phyloP scores from a whole-genome alignment of 176 grass and related monocot species.

The Microstegium vimineum region DNA sequence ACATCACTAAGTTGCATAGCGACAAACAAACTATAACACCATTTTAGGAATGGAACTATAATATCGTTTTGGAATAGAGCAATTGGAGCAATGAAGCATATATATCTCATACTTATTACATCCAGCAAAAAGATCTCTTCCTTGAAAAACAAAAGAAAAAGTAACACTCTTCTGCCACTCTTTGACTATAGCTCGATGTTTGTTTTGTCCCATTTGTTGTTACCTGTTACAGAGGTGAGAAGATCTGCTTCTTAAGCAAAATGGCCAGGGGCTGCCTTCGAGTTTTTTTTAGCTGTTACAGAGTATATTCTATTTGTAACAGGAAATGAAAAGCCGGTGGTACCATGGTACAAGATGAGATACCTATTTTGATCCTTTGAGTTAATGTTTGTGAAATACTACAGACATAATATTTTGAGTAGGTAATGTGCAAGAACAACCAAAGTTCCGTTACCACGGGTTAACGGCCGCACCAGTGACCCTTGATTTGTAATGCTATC shows the following conservation, averaged over 20 bases:
- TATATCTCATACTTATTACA: neutral
- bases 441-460: neutral
- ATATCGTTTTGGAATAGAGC: neutral
- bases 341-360: neutral
- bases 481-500: neutral
- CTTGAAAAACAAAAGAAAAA: neutral
- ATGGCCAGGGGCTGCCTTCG: neutral
- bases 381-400: neutral
- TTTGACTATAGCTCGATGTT: too few relatives aligned
- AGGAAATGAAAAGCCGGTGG: neutral
- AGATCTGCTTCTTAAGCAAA: neutral
- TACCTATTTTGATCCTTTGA: neutral
- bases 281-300: neutral
- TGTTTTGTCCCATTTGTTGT: neutral
- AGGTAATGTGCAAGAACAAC: neutral
- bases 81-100: neutral
- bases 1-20: neutral
- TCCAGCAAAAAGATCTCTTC: neutral
- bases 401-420: neutral
- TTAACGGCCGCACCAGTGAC: neutral
- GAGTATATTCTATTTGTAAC: neutral
- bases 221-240: neutral
- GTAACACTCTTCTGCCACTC: neutral
- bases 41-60: neutral
- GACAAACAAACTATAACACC: neutral